Conservation (phyloP, 2,329 filamentous ascomycete genomes). For the Epichloe sylvatica region DNA sequence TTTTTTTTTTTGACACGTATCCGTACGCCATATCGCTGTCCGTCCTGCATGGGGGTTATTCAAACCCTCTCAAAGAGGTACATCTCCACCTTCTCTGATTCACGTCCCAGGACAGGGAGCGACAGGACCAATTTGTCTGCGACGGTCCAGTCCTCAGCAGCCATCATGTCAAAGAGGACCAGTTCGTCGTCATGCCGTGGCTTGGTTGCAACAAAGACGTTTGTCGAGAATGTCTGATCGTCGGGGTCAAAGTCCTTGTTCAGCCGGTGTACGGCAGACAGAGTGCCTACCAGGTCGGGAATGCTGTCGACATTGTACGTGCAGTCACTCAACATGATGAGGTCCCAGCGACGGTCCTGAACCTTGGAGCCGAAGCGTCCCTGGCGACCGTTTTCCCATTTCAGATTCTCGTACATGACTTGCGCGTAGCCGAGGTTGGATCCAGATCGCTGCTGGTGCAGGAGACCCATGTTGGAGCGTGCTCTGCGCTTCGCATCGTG, state of each 20-base stretch:
- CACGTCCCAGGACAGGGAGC: constrained; percentile 31
- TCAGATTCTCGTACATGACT: constrained; percentile 39
- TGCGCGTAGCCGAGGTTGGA: constrained; percentile 7
- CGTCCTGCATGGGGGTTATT: neutral
- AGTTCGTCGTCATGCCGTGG: constrained; percentile 40
- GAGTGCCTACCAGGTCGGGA: constrained; percentile 37
- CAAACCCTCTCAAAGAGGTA: constrained; percentile 33
- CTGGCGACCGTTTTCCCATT: constrained; percentile 39
- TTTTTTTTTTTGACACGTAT: too few relatives aligned
- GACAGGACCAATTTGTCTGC: constrained; percentile 27
- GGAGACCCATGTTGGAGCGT: constrained; percentile 29
- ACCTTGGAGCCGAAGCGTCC: constrained; percentile 30
- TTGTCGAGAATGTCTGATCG: constrained; percentile 18
- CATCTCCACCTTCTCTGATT: constrained; percentile 34
- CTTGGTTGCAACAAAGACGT: constrained; percentile 41
- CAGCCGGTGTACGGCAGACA: constrained; percentile 32
- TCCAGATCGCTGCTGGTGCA: constrained; percentile 9
- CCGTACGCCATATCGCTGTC: too few relatives aligned
- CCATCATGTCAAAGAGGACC: constrained; percentile 34
- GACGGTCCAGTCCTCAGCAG: constrained; percentile 29
- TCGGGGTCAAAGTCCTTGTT: constrained; percentile 16
- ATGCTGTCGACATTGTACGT: constrained; percentile 47
- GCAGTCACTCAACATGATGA: constrained; percentile 44
- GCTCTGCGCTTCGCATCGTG: constrained; percentile 38
- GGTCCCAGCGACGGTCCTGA: constrained; percentile 31